A percentile compares a stretch with the other conserved stretches of the same genome.
Conservation (phyloP, 2,329 filamentous ascomycete species). For the Herpotrichia juniperi region DNA sequence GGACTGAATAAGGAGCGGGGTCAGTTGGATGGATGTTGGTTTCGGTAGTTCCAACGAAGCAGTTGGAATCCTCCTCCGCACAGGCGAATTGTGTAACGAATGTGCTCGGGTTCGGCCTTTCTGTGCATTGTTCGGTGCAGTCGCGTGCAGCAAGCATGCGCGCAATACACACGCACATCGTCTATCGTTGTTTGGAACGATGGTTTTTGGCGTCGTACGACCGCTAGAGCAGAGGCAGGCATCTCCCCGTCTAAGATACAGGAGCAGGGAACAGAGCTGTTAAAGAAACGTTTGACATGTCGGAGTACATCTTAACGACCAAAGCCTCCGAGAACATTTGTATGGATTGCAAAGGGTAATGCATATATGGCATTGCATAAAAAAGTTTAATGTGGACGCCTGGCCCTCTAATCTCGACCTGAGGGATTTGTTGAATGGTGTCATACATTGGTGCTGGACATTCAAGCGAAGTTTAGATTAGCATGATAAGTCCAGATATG, state of each 20-base stretch:
- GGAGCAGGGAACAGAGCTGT: neutral
- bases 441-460: neutral
- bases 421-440: neutral
- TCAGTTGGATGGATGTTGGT: neutral
- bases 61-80: neutral
- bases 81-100: constrained; percentile 2
- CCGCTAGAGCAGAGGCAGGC: constrained; percentile 13
- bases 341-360: neutral
- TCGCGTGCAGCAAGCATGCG: constrained; percentile 8
- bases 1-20: neutral
- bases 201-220: constrained; percentile 18
- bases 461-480: neutral
- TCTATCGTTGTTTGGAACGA: constrained; percentile 1
- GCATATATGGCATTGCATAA: neutral
- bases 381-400: constrained; percentile 1
- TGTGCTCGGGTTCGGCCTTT: constrained; percentile 17
- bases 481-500: neutral
- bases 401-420: constrained; percentile 1
- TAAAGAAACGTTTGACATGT: constrained; percentile 1
- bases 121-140: constrained; percentile 17
- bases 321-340: neutral
- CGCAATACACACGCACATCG: neutral
- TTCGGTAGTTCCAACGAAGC: neutral
- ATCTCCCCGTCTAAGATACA: neutral
- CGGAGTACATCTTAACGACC: neutral